Conservation (phyloP, 2,329 filamentous ascomycete species). For the Cladosporium sp. region DNA sequence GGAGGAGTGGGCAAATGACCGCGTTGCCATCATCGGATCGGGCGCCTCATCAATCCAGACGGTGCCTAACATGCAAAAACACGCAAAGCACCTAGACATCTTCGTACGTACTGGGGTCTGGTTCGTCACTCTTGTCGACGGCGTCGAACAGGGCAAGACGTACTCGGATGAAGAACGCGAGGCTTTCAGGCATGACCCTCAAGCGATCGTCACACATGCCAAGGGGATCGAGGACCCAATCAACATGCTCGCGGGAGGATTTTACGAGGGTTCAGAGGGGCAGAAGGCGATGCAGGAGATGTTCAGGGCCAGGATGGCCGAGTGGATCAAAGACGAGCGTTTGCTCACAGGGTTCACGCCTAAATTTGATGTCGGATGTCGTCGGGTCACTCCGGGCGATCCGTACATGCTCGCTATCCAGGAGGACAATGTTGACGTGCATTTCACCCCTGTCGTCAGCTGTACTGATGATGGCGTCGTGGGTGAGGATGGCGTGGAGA, state of each 20-base stretch:
- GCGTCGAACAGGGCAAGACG: slow-evolving; percentile 48
- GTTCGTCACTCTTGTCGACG: slow-evolving; percentile 51
- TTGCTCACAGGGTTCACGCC: slow-evolving; percentile 52
- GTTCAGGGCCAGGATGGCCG: slow-evolving; percentile 50
- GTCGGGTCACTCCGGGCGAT: slow-evolving; percentile 53
- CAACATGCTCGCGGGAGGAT: slow-evolving; percentile 51
- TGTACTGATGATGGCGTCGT: slow-evolving; percentile 52
- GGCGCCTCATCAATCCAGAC: slow-evolving; percentile 50
- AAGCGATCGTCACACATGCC: slow-evolving; percentile 46
- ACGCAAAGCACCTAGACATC: slow-evolving; percentile 49
- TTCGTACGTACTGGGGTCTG: slow-evolving; percentile 51
- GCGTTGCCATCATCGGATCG: slow-evolving; percentile 50
- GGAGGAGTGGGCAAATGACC: slow-evolving; percentile 46
- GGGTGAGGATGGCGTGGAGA: slow-evolving; percentile 46
- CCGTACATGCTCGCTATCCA: slow-evolving; percentile 56
- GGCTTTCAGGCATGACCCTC: slow-evolving; percentile 46
- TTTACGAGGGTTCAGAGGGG: slow-evolving; percentile 46
- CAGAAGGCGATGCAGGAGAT: slow-evolving; percentile 45
- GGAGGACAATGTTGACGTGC: slow-evolving; percentile 53
- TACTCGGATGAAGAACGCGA: slow-evolving; percentile 48
- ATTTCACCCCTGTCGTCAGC: slow-evolving; percentile 50
- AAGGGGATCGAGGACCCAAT: slow-evolving; percentile 52
- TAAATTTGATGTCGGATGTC: slow-evolving; percentile 49
- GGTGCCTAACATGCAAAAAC: slow-evolving; percentile 51
- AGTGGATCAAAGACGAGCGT: slow-evolving; percentile 55